phyloP scores from a whole-genome alignment of 2,329 filamentous ascomycete species.

The Colletotrichum tofieldiae region DNA sequence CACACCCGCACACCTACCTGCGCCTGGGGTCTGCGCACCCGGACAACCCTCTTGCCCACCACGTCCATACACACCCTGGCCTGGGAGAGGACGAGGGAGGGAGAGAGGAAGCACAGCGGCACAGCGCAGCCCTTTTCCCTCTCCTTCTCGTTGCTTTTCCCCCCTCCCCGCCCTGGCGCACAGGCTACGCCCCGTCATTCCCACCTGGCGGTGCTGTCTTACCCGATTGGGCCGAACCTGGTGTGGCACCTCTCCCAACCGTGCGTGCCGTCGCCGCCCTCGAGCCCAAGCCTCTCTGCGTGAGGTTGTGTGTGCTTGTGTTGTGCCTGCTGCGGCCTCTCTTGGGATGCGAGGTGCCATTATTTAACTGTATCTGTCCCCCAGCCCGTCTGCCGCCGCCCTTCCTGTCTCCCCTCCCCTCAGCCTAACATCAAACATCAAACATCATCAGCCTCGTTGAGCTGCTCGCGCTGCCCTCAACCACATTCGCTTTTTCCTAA shows the following conservation, averaged over 20 bases:
- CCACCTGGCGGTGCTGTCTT: slow-evolving; percentile 37
- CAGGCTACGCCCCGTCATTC: slow-evolving; percentile 24
- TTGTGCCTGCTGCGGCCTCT: slow-evolving; percentile 34
- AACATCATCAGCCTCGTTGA: slow-evolving; percentile 43
- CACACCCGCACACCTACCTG: slow-evolving; percentile 7
- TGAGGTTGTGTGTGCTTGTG: slow-evolving; percentile 10
- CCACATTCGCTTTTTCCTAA: slow-evolving; percentile 67
- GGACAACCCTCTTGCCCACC: background rate
- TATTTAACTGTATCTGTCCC: slow-evolving; percentile 46
- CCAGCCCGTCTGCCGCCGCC: slow-evolving; percentile 57
- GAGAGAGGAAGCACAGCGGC: background rate
- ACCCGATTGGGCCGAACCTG: slow-evolving; percentile 37
- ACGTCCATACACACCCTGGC: slow-evolving; percentile 4
- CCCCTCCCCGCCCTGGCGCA: background rate
- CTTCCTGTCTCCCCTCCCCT: slow-evolving; percentile 50
- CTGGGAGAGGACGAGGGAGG: background rate
- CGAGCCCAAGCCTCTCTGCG: slow-evolving; percentile 24
- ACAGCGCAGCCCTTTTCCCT: background rate
- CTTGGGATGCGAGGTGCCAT: slow-evolving; percentile 31
- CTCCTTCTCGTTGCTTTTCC: slow-evolving; percentile 1
- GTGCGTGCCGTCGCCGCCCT: slow-evolving; percentile 28
- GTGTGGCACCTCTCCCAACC: slow-evolving; percentile 35
- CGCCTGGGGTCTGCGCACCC: slow-evolving; percentile 12
- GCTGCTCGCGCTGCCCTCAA: slow-evolving; percentile 40
- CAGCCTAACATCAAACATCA: slow-evolving; percentile 48